Evolutionary conservation across 768 basidiomycete genomes (phyloP).

Genomic region (Candolleomyces aberdarensis): DNA sequence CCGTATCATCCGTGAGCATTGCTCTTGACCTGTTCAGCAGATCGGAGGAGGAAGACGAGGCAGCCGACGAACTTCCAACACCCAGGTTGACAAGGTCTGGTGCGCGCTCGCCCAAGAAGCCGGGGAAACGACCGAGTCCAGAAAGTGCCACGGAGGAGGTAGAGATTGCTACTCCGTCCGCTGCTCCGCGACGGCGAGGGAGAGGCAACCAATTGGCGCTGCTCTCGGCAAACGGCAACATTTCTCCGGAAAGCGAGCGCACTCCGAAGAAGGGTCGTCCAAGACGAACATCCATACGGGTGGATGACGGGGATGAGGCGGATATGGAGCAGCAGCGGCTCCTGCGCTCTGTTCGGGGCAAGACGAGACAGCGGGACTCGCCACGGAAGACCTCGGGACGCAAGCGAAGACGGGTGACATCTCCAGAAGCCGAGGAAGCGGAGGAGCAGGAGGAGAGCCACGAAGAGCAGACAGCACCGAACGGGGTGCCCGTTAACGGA

Average conservation of each 20-base stretch:
- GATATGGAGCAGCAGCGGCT: neutral
- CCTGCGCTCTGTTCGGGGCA: constrained; percentile 4
- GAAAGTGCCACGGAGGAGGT: neutral
- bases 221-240: neutral
- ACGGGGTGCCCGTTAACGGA: neutral
- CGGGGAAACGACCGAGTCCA: neutral
- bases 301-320: neutral
- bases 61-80: constrained; percentile 12
- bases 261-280: neutral
- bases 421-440: constrained; percentile 7
- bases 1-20: neutral
- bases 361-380: neutral
- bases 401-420: constrained; percentile 4
- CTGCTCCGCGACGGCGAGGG: constrained; percentile 3
- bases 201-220: neutral
- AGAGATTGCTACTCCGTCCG: neutral
- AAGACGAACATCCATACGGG: neutral
- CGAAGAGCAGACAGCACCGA: neutral
- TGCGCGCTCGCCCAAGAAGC: constrained; percentile 3
- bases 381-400: neutral
- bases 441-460: constrained; percentile 9
- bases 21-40: constrained; percentile 7
- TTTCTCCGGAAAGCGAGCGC: neutral
- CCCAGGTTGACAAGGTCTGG: constrained; percentile 1
- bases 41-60: constrained; percentile 14